A percentile compares a stretch with the other conserved stretches of the same genome.
These are phyloP conservation scores for Exophiala xenobiotica DNA, from an alignment of 2,329 filamentous ascomycete genomes.

Conservation along the genomic window DNA sequence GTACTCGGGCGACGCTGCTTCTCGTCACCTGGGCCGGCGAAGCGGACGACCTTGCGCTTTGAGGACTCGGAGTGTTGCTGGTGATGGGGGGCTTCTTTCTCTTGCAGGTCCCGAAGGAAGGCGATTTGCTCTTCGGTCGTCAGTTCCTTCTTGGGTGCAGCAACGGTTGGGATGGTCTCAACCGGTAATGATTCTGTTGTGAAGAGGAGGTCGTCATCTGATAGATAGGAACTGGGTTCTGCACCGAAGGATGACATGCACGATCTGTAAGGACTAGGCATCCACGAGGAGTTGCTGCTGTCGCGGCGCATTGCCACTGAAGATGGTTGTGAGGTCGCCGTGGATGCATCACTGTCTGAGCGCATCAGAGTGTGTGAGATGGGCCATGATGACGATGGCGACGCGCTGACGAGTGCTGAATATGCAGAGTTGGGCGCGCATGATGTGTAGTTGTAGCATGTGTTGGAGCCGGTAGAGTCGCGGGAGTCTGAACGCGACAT, in stretches of 20 bases:
- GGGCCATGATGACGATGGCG: conserved; percentile 25
- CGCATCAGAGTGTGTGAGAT: conserved; percentile 15
- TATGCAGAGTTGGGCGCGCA: conserved; percentile 24
- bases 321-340: conserved; percentile 13
- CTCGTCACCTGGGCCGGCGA: conserved; percentile 14
- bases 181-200: conserved; percentile 21
- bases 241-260: conserved; percentile 28
- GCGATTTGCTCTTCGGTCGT: conserved; percentile 32
- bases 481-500: conserved; percentile 32
- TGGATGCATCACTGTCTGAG: conserved; percentile 20
- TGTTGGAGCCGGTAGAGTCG: conserved; percentile 26
- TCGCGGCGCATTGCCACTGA: conserved; percentile 27
- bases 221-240: conserved; percentile 29
- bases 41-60: conserved; percentile 27
- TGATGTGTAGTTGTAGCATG: conserved; percentile 14
- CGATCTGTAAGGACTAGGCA: conserved; percentile 30
- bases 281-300: conserved; percentile 29
- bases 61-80: conserved; percentile 15
- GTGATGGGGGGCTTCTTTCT: conserved; percentile 24
- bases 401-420: conserved; percentile 25
- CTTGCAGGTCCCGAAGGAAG: conserved; percentile 28
- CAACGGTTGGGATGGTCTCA: conserved; percentile 26
- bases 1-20: conserved; percentile 26
- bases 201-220: conserved; percentile 31
- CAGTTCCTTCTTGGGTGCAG: conserved; percentile 26